Evolutionary conservation across 1,139 yeast genomes (phyloP).

Genomic region (Taphrina pruni): DNA sequence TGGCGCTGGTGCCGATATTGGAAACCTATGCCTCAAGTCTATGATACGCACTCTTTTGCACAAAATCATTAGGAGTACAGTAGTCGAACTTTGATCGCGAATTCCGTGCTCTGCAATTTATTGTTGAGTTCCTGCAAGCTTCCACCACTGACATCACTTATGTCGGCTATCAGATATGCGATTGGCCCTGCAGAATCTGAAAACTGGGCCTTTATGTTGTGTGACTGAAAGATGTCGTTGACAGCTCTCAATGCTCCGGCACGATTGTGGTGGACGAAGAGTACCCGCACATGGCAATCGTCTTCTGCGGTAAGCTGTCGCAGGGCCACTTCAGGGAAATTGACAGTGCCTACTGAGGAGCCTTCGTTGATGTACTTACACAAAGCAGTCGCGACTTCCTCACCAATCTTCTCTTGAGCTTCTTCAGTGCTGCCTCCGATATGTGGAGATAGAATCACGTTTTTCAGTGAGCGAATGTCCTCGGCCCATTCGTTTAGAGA

Average conservation of each 20-base stretch:
- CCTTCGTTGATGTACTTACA: conserved; percentile 96
- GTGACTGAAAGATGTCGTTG: conserved; percentile 90
- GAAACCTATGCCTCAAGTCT: not conserved
- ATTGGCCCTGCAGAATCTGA: conserved; percentile 95
- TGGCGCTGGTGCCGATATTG: not conserved
- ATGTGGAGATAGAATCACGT: conserved; percentile 93
- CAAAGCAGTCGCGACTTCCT: conserved; percentile 87
- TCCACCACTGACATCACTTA: conserved; percentile 78
- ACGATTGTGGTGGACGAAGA: conserved; percentile 95
- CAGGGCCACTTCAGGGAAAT: conserved; percentile 97
- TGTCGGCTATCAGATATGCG: conserved; percentile 98
- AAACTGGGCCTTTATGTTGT: conserved; percentile 96
- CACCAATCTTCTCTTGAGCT: conserved; percentile 97
- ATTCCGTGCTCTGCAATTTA: conserved; percentile 86
- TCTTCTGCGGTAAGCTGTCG: conserved; percentile 90
- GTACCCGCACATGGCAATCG: conserved; percentile 76
- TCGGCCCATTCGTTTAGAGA: conserved; percentile 81
- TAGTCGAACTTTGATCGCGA: conserved; percentile 88
- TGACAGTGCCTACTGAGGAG: conserved; percentile 92
- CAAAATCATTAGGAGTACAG: conserved; percentile 60
- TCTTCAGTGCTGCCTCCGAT: conserved; percentile 99
- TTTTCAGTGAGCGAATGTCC: conserved; percentile 80
- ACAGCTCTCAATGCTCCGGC: conserved; percentile 99
- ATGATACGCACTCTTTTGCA: not conserved
- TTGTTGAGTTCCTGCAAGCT: conserved; percentile 86